A percentile compares a stretch with the other conserved stretches of the same genome.
These are phyloP conservation scores for Sugiyamaella neomexicana DNA, from an alignment of 1,139 yeast genomes.

Conservation along the genomic window DNA sequence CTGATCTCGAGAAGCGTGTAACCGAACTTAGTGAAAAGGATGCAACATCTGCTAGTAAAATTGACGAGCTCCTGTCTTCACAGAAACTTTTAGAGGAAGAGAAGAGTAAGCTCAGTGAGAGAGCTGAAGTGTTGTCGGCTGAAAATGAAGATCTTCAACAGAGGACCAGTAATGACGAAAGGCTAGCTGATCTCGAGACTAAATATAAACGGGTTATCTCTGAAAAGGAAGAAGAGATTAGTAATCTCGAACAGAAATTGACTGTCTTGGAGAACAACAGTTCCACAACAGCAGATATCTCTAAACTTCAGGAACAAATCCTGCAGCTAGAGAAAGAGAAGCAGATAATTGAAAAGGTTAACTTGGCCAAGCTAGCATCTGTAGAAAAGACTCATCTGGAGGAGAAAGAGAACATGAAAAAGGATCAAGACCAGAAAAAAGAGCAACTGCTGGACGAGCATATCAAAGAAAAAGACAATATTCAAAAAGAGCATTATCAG, in stretches of 20 bases:
- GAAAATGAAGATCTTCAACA: conserved; percentile 7
- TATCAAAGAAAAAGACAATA: conserved; percentile 18
- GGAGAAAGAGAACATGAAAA: conserved; percentile 4
- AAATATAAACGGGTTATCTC: conserved; percentile 6
- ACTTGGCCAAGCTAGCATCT: conserved; percentile 2
- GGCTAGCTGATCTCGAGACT: not conserved
- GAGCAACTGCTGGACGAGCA: conserved; percentile 21
- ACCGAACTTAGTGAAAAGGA: conserved; percentile 49
- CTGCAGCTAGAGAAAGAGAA: conserved; percentile 7
- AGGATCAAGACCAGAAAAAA: conserved; percentile 14
- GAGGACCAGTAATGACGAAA: conserved; percentile 2
- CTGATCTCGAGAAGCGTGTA: conserved; percentile 18
- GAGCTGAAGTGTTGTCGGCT: conserved; percentile 13
- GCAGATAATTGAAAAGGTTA: conserved; percentile 3
- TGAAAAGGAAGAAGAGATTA: conserved; percentile 2
- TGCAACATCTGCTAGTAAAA: conserved; percentile 42
- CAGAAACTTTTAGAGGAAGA: not conserved
- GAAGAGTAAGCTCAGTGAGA: not conserved
- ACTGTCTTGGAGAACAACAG: not conserved
- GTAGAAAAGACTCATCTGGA: conserved; percentile 1
- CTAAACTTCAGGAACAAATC: conserved; percentile 2
- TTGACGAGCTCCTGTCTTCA: not conserved
- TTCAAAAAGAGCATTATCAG: conserved; percentile 7
- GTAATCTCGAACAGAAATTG: not conserved
- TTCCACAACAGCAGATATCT: not conserved